phyloP scores from a whole-genome alignment of 768 basidiomycete genomes.

The Kwoniella newhampshirensis region DNA sequence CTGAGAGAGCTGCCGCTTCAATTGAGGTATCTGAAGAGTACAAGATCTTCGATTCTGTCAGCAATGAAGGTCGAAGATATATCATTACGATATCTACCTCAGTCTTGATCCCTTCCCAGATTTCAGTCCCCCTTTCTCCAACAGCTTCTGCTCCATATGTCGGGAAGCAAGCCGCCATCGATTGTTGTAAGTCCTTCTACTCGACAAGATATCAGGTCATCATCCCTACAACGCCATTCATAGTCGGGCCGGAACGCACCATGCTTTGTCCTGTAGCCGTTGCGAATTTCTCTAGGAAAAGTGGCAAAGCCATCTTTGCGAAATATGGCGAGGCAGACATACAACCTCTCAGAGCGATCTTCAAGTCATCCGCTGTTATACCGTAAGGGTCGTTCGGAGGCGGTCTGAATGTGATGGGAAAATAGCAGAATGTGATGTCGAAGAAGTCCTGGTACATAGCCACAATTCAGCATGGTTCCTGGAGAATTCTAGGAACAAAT shows the following conservation, averaged over 20 bases:
- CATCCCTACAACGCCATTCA: constrained; percentile 1
- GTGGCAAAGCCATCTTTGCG: constrained; percentile 76
- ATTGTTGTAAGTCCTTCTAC: constrained; percentile 83
- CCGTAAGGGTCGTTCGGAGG: constrained; percentile 92
- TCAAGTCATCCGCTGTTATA: constrained; percentile 83
- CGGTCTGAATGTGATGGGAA: constrained; percentile 93
- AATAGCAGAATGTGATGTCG: constrained; percentile 96
- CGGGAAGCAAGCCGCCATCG: constrained; percentile 74
- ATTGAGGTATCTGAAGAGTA: constrained; percentile 80
- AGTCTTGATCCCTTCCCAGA: constrained; percentile 89
- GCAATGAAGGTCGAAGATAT: too few species aligned
- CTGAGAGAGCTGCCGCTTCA: constrained; percentile 70
- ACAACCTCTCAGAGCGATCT: constrained; percentile 63
- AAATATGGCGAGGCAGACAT: constrained; percentile 77
- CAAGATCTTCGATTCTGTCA: constrained; percentile 65
- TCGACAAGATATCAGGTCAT: constrained; percentile 6
- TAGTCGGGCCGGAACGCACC: constrained; percentile 56
- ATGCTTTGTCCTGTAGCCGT: constrained; percentile 79
- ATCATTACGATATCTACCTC: too few species aligned
- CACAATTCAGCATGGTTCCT: constrained; percentile 1
- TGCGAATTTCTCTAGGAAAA: constrained; percentile 87
- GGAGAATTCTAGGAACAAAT: neutral
- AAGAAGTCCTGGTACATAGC: constrained; percentile 68
- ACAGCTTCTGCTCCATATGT: constrained; percentile 72
- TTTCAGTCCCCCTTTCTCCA: constrained; percentile 64